These are phyloP conservation scores for Lasiosphaeris hirsuta DNA, from an alignment of 495 filamentous ascomycete genomes.

Conservation along the genomic window DNA sequence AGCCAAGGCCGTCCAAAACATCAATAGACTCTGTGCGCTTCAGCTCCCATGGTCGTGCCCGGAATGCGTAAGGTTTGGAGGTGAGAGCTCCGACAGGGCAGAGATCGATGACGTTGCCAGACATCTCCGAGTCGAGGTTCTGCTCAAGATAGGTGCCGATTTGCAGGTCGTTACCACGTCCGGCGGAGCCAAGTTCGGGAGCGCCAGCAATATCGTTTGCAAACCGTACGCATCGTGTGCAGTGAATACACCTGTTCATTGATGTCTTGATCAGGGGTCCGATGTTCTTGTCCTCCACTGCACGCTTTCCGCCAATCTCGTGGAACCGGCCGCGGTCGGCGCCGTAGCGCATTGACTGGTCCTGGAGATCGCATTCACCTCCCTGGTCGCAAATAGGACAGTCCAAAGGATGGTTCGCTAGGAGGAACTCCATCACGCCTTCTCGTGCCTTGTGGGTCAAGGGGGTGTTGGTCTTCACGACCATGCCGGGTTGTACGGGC, in stretches of 20 bases:
- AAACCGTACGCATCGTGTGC: conserved; percentile 95
- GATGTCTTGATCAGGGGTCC: conserved; percentile 98
- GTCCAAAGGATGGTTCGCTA: conserved; percentile 96
- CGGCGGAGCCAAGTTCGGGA: conserved; percentile 88
- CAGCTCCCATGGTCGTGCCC: conserved; percentile 93
- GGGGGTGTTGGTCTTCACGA: conserved; percentile 95
- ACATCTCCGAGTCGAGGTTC: conserved; percentile 87
- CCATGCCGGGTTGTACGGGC: conserved; percentile 98
- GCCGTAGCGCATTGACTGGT: conserved; percentile 98
- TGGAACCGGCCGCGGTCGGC: conserved; percentile 95
- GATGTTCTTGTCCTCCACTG: conserved; percentile 98
- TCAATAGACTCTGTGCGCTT: conserved; percentile 92
- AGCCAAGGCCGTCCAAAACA: conserved; percentile 87
- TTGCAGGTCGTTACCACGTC: conserved; percentile 93
- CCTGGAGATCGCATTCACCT: conserved; percentile 97
- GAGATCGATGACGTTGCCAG: conserved; percentile 95
- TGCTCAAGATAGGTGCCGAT: conserved; percentile 96
- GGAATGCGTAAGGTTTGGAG: conserved; percentile 97
- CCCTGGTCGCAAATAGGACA: conserved; percentile 98
- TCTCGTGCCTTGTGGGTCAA: conserved; percentile 95
- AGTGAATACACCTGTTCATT: conserved; percentile 99
- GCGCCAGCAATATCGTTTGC: conserved; percentile 96
- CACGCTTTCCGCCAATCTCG: conserved; percentile 90
- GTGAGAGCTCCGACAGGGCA: conserved; percentile 96
- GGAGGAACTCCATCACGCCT: conserved; percentile 97